Evolutionary conservation across 176 grass and related monocot species (phyloP), one percentile per base, ranked within the genome.

Genomic region (Hsuehochloa calcarea): DNA sequence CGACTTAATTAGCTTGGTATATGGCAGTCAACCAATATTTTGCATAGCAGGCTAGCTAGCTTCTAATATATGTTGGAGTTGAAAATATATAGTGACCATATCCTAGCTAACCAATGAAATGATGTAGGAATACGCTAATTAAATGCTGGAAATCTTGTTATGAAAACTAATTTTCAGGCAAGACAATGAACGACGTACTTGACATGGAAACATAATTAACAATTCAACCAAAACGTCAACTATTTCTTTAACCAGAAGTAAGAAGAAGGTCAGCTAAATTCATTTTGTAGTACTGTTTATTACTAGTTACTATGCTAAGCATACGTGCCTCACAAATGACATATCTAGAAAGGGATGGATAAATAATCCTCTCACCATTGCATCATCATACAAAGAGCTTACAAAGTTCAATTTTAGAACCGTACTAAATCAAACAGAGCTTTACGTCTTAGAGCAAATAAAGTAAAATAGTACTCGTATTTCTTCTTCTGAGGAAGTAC

Each of bases 21-120:
- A 68, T 17, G 14, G 23, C 39, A 23, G 75, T 84, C 81, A 80
- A 55, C 58, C 65, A 89, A 73, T 89, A 79, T 79, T 72, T 50
- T 65, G 23, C 38, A 67, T 55, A 22, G 5, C 23, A 40, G 34
- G 19, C 27, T 73, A 43, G 20, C 15, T 51, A 5, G 2, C 46
- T 73, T 80, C 23, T 64, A 23, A 65, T 22, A 31, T 47, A 43
- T 25, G 66, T 52, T 43, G 0, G 6, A 55, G 23, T 5, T 74
- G 59, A 25, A 19, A 43, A 14, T 14, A 29, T 13, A 38, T 22
- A 41, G 10, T n/a, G 9, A 16, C n/a, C 56, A 41, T 41, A 8
- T 47, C 54, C 5, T 15, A 27, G 10, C 10, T 15, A 71, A 25
- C 60, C 27, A 63, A 5, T 29, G 38, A 38, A 67, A 62, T 70